These are phyloP conservation scores for Yarrowia sp. DNA, from an alignment of 805 yeast species.

Conservation along the genomic window DNA sequence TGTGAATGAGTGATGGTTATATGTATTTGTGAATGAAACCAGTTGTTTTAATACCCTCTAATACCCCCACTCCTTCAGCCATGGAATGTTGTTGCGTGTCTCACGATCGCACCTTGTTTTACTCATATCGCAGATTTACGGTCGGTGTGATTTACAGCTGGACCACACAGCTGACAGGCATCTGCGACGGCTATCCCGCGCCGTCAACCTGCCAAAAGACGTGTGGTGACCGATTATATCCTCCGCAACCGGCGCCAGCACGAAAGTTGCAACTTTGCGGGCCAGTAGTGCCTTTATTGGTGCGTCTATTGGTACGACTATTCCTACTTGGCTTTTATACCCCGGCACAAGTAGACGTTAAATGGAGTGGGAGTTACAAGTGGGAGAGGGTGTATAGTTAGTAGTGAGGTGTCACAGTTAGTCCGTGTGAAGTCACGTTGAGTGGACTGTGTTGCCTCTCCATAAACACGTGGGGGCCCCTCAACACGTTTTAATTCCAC, in stretches of 20 bases:
- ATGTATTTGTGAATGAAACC: too few relatives aligned
- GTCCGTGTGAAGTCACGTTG: too few relatives aligned
- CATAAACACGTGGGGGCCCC: too few relatives aligned
- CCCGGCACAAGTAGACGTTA: neutral
- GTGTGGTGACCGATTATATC: neutral
- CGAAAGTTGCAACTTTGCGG: neutral
- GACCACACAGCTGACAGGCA: conserved; percentile 23
- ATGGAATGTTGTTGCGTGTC: too few relatives aligned
- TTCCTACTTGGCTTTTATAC: neutral
- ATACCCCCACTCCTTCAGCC: too few relatives aligned
- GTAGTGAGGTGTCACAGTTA: too few relatives aligned
- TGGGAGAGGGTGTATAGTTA: neutral
- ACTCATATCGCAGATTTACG: neutral
- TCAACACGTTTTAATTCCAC: too few relatives aligned
- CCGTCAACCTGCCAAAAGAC: neutral
- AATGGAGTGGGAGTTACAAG: neutral
- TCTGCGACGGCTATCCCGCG: neutral
- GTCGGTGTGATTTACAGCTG: neutral
- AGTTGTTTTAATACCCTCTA: too few relatives aligned
- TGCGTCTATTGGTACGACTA: neutral
- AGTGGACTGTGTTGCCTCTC: too few relatives aligned
- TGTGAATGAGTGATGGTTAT: too few relatives aligned
- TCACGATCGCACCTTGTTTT: too few relatives aligned
- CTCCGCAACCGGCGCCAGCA: conserved; percentile 1
- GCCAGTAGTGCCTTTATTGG: too few relatives aligned